A percentile compares a stretch with the other conserved stretches of the same genome.
Evolutionary conservation across 768 basidiomycete species (phyloP).

Genomic region (Amylocystis lapponica): DNA sequence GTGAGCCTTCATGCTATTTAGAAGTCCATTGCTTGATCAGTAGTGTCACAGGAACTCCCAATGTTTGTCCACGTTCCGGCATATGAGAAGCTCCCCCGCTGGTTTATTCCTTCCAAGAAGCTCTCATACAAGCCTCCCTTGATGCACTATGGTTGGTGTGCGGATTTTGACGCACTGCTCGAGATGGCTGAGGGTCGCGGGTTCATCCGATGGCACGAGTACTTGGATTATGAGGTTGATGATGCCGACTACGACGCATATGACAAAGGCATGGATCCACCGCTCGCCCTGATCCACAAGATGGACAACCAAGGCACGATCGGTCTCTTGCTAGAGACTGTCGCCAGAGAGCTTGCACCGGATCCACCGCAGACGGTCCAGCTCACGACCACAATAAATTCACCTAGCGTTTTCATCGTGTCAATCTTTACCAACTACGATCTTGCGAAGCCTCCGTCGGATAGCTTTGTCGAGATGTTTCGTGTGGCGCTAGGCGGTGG

Average conservation of each 20-base stretch:
- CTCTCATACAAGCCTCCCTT: neutral
- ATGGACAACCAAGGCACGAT: neutral
- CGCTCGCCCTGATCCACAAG: neutral
- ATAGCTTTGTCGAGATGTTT: neutral
- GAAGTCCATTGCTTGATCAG: no score
- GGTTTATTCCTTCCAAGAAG: neutral
- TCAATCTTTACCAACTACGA: neutral
- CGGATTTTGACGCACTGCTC: neutral
- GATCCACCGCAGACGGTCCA: neutral
- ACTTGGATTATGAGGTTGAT: neutral
- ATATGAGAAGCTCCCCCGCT: neutral
- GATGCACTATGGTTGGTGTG: neutral
- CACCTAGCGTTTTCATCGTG: no score
- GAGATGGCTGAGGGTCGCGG: neutral
- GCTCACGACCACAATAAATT: no score
- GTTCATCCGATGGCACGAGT: neutral
- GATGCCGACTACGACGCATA: neutral
- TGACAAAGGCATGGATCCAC: neutral
- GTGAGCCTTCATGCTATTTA: no score
- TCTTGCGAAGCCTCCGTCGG: neutral
- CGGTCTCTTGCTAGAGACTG: neutral
- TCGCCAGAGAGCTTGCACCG: neutral
- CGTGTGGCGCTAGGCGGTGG: neutral
- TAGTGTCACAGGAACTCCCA: no score
- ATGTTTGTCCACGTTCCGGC: no score